Base-by-base conservation (phyloP, 768 basidiomycete species). In the Xerocomus spinulosus region DNA sequence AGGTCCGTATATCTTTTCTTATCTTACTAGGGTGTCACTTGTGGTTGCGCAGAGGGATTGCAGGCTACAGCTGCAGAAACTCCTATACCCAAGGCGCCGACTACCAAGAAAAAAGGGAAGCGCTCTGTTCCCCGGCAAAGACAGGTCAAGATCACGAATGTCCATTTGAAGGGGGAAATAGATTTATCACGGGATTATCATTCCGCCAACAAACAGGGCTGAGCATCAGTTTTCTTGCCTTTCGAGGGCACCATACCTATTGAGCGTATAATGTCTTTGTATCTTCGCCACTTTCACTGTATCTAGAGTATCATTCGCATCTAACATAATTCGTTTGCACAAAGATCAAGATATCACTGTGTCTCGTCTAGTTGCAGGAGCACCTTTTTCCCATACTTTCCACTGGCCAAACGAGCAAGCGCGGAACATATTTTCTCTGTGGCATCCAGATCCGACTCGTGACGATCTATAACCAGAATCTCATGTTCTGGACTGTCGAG, bases 111-210 rank as follows among this genome's bases (percentile, higher is more conserved):
- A 68, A 87, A 87, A 59, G 88, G 88, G 56, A 87, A 86, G 56
- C 85, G 87, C 42, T 74, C 81, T 12, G 86, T 79, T 28, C 79
- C 80, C 40, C 73, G 83, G 15, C 84, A 87, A 60, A 78, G 92
- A 40, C 83, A 83, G 60, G 81, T 82, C 46, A 82, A 88, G 58
- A 82, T 95, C 56, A 94, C 91, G 32, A 96, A 95, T 58, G 82
- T 85, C 3, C 92, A 95, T 72, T 68, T 93, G 64, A 87, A 81
- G 61, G 87, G 83, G 17, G 82, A 86, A 58, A 86, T 96, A 71
- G 92, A 95, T 68, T 68, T 95, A 42, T 82, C 84, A 37, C 79
- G 79, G 52, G 88, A 92, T 59, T 90, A 81, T 63, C 70, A 75
- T 42, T 55, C 62, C 5, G 6, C 52, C 21, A 38, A 24, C 32